Evolutionary conservation across 2,329 filamentous ascomycete genomes (phyloP).

Genomic region (Hirsutella thompsonii): DNA sequence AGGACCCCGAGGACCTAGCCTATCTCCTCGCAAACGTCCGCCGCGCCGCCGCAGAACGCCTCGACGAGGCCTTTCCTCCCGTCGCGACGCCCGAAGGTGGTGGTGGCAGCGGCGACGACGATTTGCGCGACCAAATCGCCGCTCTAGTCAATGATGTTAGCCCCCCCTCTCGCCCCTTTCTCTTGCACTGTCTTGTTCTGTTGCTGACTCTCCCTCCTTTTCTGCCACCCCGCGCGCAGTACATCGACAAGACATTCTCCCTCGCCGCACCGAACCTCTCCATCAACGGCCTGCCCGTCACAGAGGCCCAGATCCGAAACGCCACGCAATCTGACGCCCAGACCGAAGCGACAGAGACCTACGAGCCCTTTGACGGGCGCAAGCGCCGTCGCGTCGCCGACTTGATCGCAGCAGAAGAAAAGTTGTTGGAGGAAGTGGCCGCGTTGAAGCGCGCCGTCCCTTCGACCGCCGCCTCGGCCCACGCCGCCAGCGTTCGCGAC

Average conservation of each 20-base stretch:
- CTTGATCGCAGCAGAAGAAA: slow-evolving; percentile 49
- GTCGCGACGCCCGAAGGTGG: slow-evolving; percentile 26
- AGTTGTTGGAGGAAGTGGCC: slow-evolving; percentile 50
- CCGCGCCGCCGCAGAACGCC: slow-evolving; percentile 51
- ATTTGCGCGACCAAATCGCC: slow-evolving; percentile 45
- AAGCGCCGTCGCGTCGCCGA: slow-evolving; percentile 46
- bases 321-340: neutral
- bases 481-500: slow-evolving; percentile 25
- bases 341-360: slow-evolving; percentile 19
- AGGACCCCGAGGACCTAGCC: slow-evolving; percentile 58
- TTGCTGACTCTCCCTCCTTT: neutral
- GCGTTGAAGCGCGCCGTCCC: slow-evolving; percentile 43
- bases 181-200: neutral
- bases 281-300: slow-evolving; percentile 47
- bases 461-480: slow-evolving; percentile 25
- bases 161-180: neutral
- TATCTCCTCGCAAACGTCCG: slow-evolving; percentile 60
- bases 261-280: slow-evolving; percentile 45
- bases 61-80: slow-evolving; percentile 56
- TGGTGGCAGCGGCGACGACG: slow-evolving; percentile 33
- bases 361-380: slow-evolving; percentile 48
- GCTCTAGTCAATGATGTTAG: slow-evolving; percentile 44
- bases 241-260: slow-evolving; percentile 47
- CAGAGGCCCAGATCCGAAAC: slow-evolving; percentile 8
- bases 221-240: no score